A percentile compares a stretch with the other conserved stretches of the same genome.
phyloP scores from a whole-genome alignment of 257 asterid species.

The Knoxia roxburghii region DNA sequence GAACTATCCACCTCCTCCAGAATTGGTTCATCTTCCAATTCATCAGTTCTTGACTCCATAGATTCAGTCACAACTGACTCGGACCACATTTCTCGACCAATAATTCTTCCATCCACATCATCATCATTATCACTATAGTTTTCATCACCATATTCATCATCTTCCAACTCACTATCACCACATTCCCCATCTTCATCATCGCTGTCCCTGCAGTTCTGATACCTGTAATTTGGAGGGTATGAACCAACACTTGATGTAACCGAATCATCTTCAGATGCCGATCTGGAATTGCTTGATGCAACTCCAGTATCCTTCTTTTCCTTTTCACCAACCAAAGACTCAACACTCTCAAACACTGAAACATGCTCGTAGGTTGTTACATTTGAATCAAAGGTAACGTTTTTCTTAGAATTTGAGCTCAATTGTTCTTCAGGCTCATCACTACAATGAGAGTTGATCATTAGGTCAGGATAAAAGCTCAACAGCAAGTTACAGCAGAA shows the following conservation, averaged over 20 bases:
- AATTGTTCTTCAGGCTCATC: slow-evolving; percentile 43
- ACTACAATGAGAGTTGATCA: slow-evolving; percentile 33
- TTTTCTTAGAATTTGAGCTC: slow-evolving; percentile 51
- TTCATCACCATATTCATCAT: slow-evolving; percentile 35
- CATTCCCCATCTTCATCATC: slow-evolving; percentile 71
- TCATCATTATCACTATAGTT: slow-evolving; percentile 38
- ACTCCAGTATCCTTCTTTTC: slow-evolving; percentile 24
- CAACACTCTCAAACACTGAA: slow-evolving; percentile 44
- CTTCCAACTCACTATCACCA: slow-evolving; percentile 67
- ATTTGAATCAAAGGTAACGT: slow-evolving; percentile 79
- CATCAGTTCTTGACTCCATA: slow-evolving; percentile 45
- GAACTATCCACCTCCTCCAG: slow-evolving; percentile 50
- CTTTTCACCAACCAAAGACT: slow-evolving; percentile 35
- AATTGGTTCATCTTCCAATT: slow-evolving; percentile 18
- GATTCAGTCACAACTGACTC: slow-evolving; percentile 44
- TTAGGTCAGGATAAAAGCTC: background rate
- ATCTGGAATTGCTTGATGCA: slow-evolving; percentile 27
- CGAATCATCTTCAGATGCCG: slow-evolving; percentile 50
- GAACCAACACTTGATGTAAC: slow-evolving; percentile 60
- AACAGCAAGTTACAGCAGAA: background rate
- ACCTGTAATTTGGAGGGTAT: slow-evolving; percentile 80
- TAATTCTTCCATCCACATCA: slow-evolving; percentile 32
- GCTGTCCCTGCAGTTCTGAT: slow-evolving; percentile 79
- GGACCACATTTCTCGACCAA: slow-evolving; percentile 46
- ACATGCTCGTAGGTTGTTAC: slow-evolving; percentile 66